Conservation (phyloP, 2,329 filamentous ascomycete species). For the Pseudogymnoascus sp. region DNA sequence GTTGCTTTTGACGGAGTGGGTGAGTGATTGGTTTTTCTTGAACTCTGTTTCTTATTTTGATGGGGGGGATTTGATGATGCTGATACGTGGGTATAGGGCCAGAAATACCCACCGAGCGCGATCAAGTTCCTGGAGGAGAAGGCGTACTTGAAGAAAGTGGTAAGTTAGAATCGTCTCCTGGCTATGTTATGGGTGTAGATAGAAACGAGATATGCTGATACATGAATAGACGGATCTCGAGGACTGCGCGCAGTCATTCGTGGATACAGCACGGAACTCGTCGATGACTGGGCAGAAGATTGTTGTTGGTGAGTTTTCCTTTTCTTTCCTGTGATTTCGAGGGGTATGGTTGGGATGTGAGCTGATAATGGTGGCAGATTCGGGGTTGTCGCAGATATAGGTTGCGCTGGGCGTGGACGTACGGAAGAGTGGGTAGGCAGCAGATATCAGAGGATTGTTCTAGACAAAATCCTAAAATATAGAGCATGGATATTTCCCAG, state of each 20-base stretch:
- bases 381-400: background rate
- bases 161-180: slow-evolving; percentile 25
- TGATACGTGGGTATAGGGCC: slow-evolving; percentile 32
- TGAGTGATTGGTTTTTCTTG: slow-evolving; percentile 23
- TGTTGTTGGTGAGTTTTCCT: slow-evolving; percentile 22
- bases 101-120: slow-evolving; percentile 43
- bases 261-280: slow-evolving; percentile 44
- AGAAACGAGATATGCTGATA: slow-evolving; percentile 9
- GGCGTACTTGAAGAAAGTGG: slow-evolving; percentile 47
- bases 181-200: background rate
- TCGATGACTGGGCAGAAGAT: slow-evolving; percentile 29
- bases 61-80: background rate
- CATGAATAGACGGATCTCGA: slow-evolving; percentile 36
- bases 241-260: slow-evolving; percentile 47
- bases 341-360: background rate
- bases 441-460: background rate
- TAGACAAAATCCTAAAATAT: background rate
- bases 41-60: background rate
- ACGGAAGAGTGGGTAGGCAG: background rate
- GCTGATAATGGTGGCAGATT: background rate
- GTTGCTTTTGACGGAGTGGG: slow-evolving; percentile 58
- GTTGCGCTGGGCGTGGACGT: background rate
- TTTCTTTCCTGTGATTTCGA: no score
- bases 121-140: slow-evolving; percentile 41
- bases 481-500: background rate